Evolutionary conservation across 2,329 filamentous ascomycete genomes (phyloP).

Genomic region (Fusarium pseudograminearum): DNA sequence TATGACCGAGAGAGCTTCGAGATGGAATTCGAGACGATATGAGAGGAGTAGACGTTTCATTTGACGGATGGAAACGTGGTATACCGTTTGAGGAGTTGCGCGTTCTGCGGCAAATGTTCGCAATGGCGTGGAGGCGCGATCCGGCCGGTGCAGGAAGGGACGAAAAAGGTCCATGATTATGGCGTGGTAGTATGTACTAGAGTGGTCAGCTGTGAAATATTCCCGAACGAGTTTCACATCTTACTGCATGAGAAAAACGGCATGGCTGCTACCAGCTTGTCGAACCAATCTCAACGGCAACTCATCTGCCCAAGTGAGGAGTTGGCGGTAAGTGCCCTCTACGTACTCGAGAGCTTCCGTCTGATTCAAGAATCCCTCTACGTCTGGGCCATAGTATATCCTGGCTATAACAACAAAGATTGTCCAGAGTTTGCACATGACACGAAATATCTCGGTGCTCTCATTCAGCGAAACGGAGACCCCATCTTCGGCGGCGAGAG

Average conservation of each 20-base stretch:
- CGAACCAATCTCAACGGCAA: background rate
- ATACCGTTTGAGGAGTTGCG: background rate
- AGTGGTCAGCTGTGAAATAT: background rate
- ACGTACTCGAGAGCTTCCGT: background rate
- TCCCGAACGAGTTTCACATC: background rate
- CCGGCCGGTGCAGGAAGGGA: background rate
- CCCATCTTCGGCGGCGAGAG: background rate
- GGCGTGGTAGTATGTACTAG: background rate
- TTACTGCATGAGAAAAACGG: slow-evolving; percentile 4
- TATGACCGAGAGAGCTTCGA: background rate
- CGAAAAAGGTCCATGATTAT: background rate
- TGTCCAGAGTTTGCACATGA: background rate
- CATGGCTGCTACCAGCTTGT: background rate
- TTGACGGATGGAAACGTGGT: background rate
- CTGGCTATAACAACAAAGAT: background rate
- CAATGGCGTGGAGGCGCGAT: background rate
- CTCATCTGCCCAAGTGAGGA: background rate
- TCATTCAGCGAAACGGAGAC: fast-evolving
- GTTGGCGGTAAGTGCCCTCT: background rate
- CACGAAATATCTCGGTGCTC: background rate
- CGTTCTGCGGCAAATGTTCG: background rate
- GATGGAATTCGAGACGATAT: background rate
- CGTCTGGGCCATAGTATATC: background rate
- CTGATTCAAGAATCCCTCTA: background rate
- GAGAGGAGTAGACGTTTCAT: background rate